Base-by-base conservation (phyloP, 176 grass and related monocot genomes). In the Olyra latifolia region DNA sequence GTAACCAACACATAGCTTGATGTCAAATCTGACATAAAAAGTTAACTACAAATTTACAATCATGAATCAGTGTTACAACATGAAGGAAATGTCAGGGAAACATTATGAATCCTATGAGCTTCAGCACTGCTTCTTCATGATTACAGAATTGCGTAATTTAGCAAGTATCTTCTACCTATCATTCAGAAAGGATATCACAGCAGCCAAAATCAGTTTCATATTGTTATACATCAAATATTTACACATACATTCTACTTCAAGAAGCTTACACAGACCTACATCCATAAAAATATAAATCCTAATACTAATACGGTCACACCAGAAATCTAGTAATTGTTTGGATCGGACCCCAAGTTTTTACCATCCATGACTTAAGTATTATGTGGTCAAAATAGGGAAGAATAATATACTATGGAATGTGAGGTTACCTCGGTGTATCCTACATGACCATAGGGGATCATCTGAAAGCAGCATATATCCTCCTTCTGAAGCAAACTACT, bases 341-440 rank as follows among this genome's bases (percentile, higher is more conserved):
- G 23, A 70, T 41, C 45, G 52, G 11, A 25, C 47, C 43, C 53
- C 22, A 72, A 72, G 13, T 61, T 43, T 2, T 25, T 43, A 28
- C 44, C 24, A 71, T 8, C 28, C 15, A 60, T 72, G 49, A 43
- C 45, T 11, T 62, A 69, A 75, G 28, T 39, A 42, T 22, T 42
- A 38, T 0, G 1, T 62, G 30, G 68, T 54, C 24, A 35, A 87
- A 41, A 38, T 25, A 69, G 29, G 30, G 52, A 81, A 87, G 6
- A 69, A 70, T 19, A 5, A 46, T 17, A 66, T 15, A 15, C 13
- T 62, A 62, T 49, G 53, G 41, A 60, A 45, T 16, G 49, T 27
- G 28, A 80, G 57, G 81, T 84, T 88, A 88, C 87, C 38, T 84
- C 75, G 74, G 67, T 52, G 23, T 5, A 80, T 69, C 56, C 53